Conservation (phyloP, 139 green algal species). For the Medakamo hakoo region DNA sequence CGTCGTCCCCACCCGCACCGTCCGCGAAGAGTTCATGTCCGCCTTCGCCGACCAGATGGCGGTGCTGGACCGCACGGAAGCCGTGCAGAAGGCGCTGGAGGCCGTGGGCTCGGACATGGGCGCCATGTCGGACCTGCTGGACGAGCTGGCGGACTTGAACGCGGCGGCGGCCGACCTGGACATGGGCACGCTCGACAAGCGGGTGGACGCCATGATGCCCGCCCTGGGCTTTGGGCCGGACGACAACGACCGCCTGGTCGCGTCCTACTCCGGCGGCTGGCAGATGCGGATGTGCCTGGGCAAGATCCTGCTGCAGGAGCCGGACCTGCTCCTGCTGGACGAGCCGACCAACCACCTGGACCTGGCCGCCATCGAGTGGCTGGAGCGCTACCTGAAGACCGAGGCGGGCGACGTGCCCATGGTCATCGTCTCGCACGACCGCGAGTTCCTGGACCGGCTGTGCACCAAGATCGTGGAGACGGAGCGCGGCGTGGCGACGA, state of each 20-base stretch:
- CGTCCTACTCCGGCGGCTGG: slow-evolving; percentile 78
- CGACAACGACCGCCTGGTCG: slow-evolving; percentile 65
- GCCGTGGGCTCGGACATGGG: slow-evolving; percentile 82
- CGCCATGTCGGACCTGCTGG: slow-evolving; percentile 71
- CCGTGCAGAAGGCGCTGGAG: slow-evolving; percentile 69
- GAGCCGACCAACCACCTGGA: slow-evolving; percentile 99
- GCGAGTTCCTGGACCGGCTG: slow-evolving; percentile 94
- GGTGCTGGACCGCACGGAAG: slow-evolving; percentile 50
- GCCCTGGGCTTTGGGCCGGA: slow-evolving; percentile 85
- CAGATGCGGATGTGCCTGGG: slow-evolving; percentile 99
- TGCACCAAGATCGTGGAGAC: slow-evolving; percentile 94
- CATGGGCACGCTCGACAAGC: slow-evolving; percentile 66
- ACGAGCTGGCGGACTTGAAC: slow-evolving; percentile 77
- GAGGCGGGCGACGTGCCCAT: slow-evolving; percentile 74
- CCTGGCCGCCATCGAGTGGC: slow-evolving; percentile 93
- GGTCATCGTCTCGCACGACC: slow-evolving; percentile 93
- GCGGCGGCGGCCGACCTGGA: slow-evolving; percentile 60
- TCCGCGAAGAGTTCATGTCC: slow-evolving; percentile 90
- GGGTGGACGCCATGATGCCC: slow-evolving; percentile 96
- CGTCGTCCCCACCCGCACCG: slow-evolving; percentile 66
- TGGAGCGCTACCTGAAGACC: slow-evolving; percentile 80
- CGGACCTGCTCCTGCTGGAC: slow-evolving; percentile 84
- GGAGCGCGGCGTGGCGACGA: slow-evolving; percentile 69
- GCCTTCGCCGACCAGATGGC: slow-evolving; percentile 62
- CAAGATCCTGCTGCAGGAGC: slow-evolving; percentile 93